Conservation (phyloP, 2,329 filamentous ascomycete genomes). For the Scytalidium lignicola region DNA sequence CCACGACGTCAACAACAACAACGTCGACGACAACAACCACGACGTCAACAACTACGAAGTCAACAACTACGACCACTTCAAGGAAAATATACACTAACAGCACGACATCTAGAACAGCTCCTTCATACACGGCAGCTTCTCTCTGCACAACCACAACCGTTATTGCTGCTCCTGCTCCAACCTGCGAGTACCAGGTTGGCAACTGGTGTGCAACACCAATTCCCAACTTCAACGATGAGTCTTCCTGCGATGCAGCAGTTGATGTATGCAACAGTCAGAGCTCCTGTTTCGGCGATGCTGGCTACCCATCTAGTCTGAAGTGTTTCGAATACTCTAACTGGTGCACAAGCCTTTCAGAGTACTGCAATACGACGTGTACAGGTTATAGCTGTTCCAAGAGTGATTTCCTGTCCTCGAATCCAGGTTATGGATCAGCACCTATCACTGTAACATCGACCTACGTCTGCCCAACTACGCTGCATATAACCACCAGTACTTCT, state of each 20-base stretch:
- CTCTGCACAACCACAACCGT: slow-evolving; percentile 43
- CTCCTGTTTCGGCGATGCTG: slow-evolving; percentile 47
- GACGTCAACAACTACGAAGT: no score
- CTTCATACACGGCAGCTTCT: slow-evolving; percentile 32
- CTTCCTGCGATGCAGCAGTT: slow-evolving; percentile 36
- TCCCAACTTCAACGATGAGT: slow-evolving; percentile 40
- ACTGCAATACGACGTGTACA: slow-evolving; percentile 37
- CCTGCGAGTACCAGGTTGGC: slow-evolving; percentile 40
- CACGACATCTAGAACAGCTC: background rate
- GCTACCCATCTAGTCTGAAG: slow-evolving; percentile 42
- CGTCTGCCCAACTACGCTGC: slow-evolving; percentile 1
- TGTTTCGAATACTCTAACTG: slow-evolving; percentile 47
- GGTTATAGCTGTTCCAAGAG: slow-evolving; percentile 33
- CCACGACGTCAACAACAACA: background rate
- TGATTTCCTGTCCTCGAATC: background rate
- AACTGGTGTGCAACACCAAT: slow-evolving; percentile 48
- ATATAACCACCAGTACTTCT: background rate
- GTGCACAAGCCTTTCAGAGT: slow-evolving; percentile 41
- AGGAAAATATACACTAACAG: no score
- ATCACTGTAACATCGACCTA: background rate
- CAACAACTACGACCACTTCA: no score
- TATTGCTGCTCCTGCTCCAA: background rate
- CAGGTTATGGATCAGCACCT: background rate
- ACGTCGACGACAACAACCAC: no score
- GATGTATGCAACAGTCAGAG: slow-evolving; percentile 43